Percentiles rank a stretch among this genome's conserved stretches.
phyloP scores from a whole-genome alignment of 2,329 filamentous ascomycete species.

The Hortaea werneckii region DNA sequence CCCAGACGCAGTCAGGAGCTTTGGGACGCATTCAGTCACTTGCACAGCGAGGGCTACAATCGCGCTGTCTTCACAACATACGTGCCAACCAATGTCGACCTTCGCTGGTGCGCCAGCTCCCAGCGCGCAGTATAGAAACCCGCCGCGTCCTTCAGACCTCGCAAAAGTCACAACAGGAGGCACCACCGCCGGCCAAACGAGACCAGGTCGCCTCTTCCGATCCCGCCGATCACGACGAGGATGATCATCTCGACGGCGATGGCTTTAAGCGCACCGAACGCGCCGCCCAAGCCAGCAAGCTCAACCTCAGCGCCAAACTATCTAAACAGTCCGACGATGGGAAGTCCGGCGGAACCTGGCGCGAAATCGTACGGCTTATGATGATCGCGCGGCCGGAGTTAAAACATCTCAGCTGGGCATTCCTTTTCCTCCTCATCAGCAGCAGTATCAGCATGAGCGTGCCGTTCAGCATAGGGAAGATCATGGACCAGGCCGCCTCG shows the following conservation, averaged over 20 bases:
- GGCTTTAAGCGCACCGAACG: constrained; percentile 68
- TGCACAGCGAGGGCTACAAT: background rate
- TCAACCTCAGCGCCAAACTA: constrained; percentile 80
- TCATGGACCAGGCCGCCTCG: constrained; percentile 83
- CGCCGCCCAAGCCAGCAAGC: constrained; percentile 73
- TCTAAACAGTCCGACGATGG: constrained; percentile 62
- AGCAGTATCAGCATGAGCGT: constrained; percentile 93
- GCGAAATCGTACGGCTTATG: constrained; percentile 77
- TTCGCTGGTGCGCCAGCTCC: too few species aligned
- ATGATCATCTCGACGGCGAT: constrained; percentile 33
- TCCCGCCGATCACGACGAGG: constrained; percentile 26
- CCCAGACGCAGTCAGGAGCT: background rate
- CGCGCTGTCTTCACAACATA: constrained; percentile 5
- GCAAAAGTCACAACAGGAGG: constrained; percentile 7
- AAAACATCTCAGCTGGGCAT: constrained; percentile 67
- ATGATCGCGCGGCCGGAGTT: constrained; percentile 82
- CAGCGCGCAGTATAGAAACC: background rate
- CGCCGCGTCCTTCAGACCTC: constrained; percentile 14
- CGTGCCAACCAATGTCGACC: too few species aligned
- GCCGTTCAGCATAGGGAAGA: constrained; percentile 91
- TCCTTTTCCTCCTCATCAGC: constrained; percentile 76
- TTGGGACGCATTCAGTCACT: too few species aligned
- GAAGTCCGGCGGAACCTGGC: constrained; percentile 46
- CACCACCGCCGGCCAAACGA: constrained; percentile 5
- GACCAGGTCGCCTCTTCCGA: constrained; percentile 3